Evolutionary conservation across 768 basidiomycete genomes (phyloP), one percentile per base, ranked within the genome.

Genomic region (Infundibulicybe gibba): DNA sequence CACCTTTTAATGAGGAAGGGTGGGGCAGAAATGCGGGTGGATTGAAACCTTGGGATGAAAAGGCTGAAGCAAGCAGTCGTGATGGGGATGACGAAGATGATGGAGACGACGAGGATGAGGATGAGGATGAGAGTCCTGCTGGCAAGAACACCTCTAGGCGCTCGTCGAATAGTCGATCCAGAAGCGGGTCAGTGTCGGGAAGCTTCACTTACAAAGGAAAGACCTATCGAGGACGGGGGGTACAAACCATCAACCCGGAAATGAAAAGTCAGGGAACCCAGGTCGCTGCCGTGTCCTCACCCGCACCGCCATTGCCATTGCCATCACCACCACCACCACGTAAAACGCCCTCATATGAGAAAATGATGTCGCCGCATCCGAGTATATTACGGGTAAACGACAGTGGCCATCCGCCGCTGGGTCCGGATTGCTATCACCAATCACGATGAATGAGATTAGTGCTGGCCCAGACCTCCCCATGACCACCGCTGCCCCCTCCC

Each of bases 51-150:
- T 79, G 77, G 75, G 77, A 79, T 40, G 79, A 81, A 17, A 69
- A 68, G 51, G 65, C 68, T 16, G 89, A 90, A 54, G 81, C 72
- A 12, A 83, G 78, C 54, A 91, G 90, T 59, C 78, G 81, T 49
- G 90, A 92, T 61, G 90, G 85, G 4, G 90, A 91, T 54, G 82
- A 86, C 49, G 89, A 90, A 55, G 87, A 87, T 52, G 83, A 87
- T 47, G 77, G 76, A 3, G 83, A 86, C 39, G 80, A 80, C 15
- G 81, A 83, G 32, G 73, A 75, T 45, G 70, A 69, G 17, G 61
- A 60, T 14, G 77, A 76, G 14, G 65, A 65, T 25, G 60, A 55
- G 16, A 51, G 47, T n/a, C 56, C 55, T 25, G 58, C 57, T 31
- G 70, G 59, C 50, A 64, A 63, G 49, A 69, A 67, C 34, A 68